These are phyloP conservation scores for Penicillium hordei DNA, from an alignment of 2,329 filamentous ascomycete genomes.

Conservation along the genomic window DNA sequence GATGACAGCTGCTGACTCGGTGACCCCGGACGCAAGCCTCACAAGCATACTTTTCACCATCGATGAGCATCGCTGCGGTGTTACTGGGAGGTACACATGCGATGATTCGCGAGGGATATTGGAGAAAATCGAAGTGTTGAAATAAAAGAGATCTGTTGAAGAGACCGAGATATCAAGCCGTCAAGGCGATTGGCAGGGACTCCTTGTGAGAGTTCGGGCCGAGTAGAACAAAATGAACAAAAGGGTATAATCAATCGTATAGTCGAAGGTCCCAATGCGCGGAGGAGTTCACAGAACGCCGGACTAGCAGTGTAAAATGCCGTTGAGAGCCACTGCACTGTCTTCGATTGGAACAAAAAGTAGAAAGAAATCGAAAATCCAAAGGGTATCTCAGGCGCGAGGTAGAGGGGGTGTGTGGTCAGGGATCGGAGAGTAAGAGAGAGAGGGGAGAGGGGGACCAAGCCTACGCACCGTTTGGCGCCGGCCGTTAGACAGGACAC, in stretches of 20 bases:
- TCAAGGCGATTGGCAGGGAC: conserved; percentile 31
- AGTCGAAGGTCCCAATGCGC: conserved; percentile 33
- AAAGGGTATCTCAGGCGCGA: conserved; percentile 18
- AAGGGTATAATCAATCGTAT: conserved; percentile 36
- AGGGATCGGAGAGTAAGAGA: conserved; percentile 22
- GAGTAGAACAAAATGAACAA: conserved; percentile 27
- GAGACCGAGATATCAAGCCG: conserved; percentile 24
- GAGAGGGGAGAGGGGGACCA: conserved; percentile 36
- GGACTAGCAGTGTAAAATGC: conserved; percentile 1
- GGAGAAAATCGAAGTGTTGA: conserved; percentile 18
- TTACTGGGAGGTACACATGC: conserved; percentile 42
- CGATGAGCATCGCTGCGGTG: conserved; percentile 67
- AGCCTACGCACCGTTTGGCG: conserved; percentile 49
- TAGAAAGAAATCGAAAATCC: conserved; percentile 10
- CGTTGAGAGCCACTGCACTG: conserved; percentile 5
- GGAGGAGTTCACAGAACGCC: conserved; percentile 25
- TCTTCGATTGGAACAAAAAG: conserved; percentile 12
- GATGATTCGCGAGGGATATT: conserved; percentile 37
- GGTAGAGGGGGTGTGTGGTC: conserved; percentile 13
- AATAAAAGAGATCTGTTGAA: conserved; percentile 12
- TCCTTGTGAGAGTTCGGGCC: conserved; percentile 27
- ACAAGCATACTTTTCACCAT: conserved; percentile 97
- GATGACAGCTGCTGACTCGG: conserved; percentile 97
- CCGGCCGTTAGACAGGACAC: conserved; percentile 49
- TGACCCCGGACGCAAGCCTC: conserved; percentile 97